Conservation (phyloP, 768 basidiomycete species). For the Candolleomyces aberdarensis region DNA sequence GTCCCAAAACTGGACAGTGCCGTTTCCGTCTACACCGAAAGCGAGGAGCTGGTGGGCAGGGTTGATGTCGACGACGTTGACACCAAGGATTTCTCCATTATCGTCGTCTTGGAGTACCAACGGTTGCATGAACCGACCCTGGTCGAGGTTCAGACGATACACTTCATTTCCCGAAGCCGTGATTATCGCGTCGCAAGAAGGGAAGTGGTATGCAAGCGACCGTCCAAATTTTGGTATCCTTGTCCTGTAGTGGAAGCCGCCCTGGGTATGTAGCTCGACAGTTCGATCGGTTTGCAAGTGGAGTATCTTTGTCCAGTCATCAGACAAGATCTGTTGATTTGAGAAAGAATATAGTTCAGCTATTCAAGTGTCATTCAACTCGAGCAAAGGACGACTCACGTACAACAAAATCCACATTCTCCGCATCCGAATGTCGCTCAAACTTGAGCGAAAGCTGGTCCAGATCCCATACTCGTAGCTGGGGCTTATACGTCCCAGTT, state of each 20-base stretch:
- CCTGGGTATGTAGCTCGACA: slow-evolving; percentile 90
- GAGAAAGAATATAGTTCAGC: not conserved
- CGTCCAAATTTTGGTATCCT: slow-evolving; percentile 95
- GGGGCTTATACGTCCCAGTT: slow-evolving; percentile 97
- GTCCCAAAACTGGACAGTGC: slow-evolving; percentile 96
- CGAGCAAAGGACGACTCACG: slow-evolving; percentile 46
- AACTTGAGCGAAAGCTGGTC: slow-evolving; percentile 92
- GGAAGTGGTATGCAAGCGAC: slow-evolving; percentile 87
- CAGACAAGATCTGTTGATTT: slow-evolving; percentile 2
- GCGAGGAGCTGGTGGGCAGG: slow-evolving; percentile 86
- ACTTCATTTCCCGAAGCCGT: slow-evolving; percentile 84
- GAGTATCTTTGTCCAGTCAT: slow-evolving; percentile 9
- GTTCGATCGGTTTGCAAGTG: slow-evolving; percentile 97
- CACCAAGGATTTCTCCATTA: slow-evolving; percentile 66
- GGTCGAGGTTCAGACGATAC: slow-evolving; percentile 92
- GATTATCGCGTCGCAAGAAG: slow-evolving; percentile 88
- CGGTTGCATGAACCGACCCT: slow-evolving; percentile 89
- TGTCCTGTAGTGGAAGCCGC: slow-evolving; percentile 88
- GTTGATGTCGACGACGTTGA: slow-evolving; percentile 92
- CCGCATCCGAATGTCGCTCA: slow-evolving; percentile 92
- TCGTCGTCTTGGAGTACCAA: slow-evolving; percentile 52
- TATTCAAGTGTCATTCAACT: not conserved
- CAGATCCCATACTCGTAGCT: slow-evolving; percentile 94
- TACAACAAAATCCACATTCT: slow-evolving; percentile 98
- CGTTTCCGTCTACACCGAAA: slow-evolving; percentile 85